A percentile compares a stretch with the other conserved stretches of the same genome.
These are phyloP conservation scores for Galerina sulciceps DNA, from an alignment of 768 basidiomycete species.

Conservation along the genomic window DNA sequence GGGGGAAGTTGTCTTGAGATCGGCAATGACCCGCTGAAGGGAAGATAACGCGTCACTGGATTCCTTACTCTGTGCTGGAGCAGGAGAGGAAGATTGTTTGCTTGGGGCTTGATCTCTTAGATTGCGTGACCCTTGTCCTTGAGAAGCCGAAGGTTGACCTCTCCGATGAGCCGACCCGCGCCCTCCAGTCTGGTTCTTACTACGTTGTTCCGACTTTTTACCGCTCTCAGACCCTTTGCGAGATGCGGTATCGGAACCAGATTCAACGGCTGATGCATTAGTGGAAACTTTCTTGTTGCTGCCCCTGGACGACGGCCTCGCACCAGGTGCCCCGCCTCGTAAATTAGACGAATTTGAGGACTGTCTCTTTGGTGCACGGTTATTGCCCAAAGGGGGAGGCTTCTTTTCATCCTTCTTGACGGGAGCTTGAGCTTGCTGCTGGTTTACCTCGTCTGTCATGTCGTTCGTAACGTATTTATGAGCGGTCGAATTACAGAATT, in stretches of 20 bases:
- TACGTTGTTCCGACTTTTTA: constrained; percentile 62
- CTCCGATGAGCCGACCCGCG: constrained; percentile 59
- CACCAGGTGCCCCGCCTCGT: constrained; percentile 43
- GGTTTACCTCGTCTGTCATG: constrained; percentile 85
- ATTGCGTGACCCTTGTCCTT: constrained; percentile 59
- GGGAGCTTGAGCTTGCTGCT: constrained; percentile 56
- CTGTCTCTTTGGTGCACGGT: constrained; percentile 63
- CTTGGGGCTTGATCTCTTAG: constrained; percentile 44
- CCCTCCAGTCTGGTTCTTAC: constrained; percentile 53
- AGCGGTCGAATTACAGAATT: constrained; percentile 48
- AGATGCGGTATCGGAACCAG: constrained; percentile 72
- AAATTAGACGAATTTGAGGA: constrained; percentile 54
- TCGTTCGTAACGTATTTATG: constrained; percentile 72
- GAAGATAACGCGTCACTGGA: constrained; percentile 84
- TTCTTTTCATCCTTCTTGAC: constrained; percentile 80
- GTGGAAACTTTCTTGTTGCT: constrained; percentile 65
- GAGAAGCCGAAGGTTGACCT: constrained; percentile 60
- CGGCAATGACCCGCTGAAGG: constrained; percentile 91
- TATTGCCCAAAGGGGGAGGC: constrained; percentile 48
- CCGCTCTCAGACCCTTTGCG: constrained; percentile 60
- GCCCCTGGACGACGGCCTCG: constrained; percentile 66
- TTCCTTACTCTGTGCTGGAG: constrained; percentile 57
- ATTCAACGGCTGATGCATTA: constrained; percentile 53
- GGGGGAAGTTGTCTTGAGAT: constrained; percentile 86
- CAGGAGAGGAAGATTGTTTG: constrained; percentile 55